Conservation (phyloP, 1,139 yeast species). For the Yamadazyma atmosphaerica region DNA sequence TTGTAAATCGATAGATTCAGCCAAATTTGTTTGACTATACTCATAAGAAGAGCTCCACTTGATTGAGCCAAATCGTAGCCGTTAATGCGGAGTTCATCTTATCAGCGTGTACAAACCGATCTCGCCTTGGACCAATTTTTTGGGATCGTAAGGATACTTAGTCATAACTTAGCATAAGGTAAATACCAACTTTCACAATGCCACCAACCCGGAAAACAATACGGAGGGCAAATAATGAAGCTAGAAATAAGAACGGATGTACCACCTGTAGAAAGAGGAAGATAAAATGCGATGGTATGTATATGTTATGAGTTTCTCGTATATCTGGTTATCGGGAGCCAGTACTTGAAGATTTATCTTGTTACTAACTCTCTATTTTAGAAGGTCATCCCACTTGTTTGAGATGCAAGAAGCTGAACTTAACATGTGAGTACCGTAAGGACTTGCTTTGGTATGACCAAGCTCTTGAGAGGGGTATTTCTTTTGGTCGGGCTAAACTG, state of each 20-base stretch:
- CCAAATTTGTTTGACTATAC: too few relatives aligned
- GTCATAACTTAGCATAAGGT: too few relatives aligned
- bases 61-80: too few relatives aligned
- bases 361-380: neutral
- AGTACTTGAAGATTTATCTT: too few relatives aligned
- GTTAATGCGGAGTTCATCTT: neutral
- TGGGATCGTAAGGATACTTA: neutral
- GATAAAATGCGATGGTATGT: constrained; percentile 28
- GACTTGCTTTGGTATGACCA: constrained; percentile 34
- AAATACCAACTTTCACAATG: too few relatives aligned
- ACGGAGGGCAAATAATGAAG: constrained; percentile 5
- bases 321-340: too few relatives aligned
- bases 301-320: too few relatives aligned
- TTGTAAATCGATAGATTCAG: too few relatives aligned
- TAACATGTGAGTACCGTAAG: constrained; percentile 21
- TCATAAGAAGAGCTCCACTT: too few relatives aligned
- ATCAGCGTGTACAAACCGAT: neutral
- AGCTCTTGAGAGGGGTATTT: constrained; percentile 28
- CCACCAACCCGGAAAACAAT: neutral
- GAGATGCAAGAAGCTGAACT: constrained; percentile 21
- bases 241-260: constrained; percentile 27
- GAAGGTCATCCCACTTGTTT: constrained; percentile 28
- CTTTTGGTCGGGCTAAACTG: constrained; percentile 34
- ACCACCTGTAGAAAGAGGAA: constrained; percentile 24
- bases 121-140: too few relatives aligned